phyloP scores from a whole-genome alignment of 1,139 yeast genomes.

The Pichia sp. region DNA sequence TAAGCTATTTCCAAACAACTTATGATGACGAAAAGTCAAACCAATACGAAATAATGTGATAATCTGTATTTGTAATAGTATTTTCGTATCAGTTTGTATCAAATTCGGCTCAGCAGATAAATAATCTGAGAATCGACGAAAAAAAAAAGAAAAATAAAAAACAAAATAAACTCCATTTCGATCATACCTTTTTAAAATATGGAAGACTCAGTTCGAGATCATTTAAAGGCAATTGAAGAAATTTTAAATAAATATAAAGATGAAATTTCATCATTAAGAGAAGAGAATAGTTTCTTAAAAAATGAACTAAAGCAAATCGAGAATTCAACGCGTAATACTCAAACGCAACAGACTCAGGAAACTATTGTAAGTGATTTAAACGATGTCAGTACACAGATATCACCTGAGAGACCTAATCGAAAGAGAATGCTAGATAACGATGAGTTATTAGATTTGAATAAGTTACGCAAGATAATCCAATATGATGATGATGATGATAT shows the following conservation, averaged over 20 bases:
- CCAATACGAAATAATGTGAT: too few relatives aligned
- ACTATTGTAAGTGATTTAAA: not conserved
- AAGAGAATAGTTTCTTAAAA: not conserved
- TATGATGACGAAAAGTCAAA: too few relatives aligned
- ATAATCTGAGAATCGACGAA: too few relatives aligned
- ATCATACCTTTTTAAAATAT: not conserved
- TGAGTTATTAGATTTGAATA: not conserved
- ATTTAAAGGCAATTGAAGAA: not conserved
- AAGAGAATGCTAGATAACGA: not conserved
- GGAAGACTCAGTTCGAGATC: not conserved
- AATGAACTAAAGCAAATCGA: not conserved
- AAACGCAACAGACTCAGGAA: not conserved
- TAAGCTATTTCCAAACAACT: too few relatives aligned
- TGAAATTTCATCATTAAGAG: not conserved
- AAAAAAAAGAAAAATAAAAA: too few relatives aligned
- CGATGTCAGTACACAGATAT: not conserved
- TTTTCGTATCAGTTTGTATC: too few relatives aligned
- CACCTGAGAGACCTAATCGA: not conserved
- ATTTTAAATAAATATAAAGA: not conserved
- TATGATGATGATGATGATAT: constrained; percentile 1
- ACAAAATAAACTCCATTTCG: too few relatives aligned
- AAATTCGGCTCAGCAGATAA: too few relatives aligned
- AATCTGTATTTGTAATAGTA: too few relatives aligned
- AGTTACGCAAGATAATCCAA: not conserved
- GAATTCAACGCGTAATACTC: not conserved